These are phyloP conservation scores for Amylostereum areolatum DNA, from an alignment of 1,284 basidiomycete species.

Conservation along the genomic window DNA sequence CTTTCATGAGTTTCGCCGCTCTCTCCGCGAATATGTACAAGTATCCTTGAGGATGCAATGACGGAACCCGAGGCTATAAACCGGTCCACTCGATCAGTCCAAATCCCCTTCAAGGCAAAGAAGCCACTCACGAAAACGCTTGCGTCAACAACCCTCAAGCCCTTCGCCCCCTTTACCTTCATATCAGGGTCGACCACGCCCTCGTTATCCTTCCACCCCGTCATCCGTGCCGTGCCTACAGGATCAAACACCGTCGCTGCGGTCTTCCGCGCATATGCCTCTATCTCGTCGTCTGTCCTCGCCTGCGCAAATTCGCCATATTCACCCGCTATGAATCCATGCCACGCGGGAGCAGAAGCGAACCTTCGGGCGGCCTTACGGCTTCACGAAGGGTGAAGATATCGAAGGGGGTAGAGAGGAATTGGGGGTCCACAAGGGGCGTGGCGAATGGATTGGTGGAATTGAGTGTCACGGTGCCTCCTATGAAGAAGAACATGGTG, in stretches of 20 bases:
- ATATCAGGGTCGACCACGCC: conserved; percentile 15
- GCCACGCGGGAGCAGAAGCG: conserved; percentile 26
- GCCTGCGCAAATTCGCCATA: conserved; percentile 5
- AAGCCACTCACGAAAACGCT: neutral
- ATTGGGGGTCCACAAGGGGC: conserved; percentile 31
- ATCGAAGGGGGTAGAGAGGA: conserved; percentile 29
- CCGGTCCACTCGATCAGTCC: too few species aligned
- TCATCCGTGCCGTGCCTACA: conserved; percentile 15
- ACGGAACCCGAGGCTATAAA: too few species aligned
- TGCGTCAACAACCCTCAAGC: conserved; percentile 11
- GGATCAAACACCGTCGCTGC: conserved; percentile 28
- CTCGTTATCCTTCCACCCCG: conserved; percentile 4
- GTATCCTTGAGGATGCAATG: too few species aligned
- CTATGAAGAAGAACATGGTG: conserved; percentile 18
- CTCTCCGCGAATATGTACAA: too few species aligned
- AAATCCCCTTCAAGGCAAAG: too few species aligned
- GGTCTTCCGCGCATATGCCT: conserved; percentile 18
- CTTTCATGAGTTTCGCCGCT: too few species aligned
- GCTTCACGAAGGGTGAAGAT: conserved; percentile 25
- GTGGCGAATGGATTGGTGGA: conserved; percentile 30
- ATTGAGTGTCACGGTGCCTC: conserved; percentile 29
- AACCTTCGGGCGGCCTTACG: conserved; percentile 25
- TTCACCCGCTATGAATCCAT: conserved; percentile 23
- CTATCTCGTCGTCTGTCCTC: conserved; percentile 23
- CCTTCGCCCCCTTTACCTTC: conserved; percentile 12